Percentiles rank a stretch among this genome's conserved stretches.
These are phyloP conservation scores for Metschnikowia matae DNA, from an alignment of 805 yeast genomes.

Conservation along the genomic window DNA sequence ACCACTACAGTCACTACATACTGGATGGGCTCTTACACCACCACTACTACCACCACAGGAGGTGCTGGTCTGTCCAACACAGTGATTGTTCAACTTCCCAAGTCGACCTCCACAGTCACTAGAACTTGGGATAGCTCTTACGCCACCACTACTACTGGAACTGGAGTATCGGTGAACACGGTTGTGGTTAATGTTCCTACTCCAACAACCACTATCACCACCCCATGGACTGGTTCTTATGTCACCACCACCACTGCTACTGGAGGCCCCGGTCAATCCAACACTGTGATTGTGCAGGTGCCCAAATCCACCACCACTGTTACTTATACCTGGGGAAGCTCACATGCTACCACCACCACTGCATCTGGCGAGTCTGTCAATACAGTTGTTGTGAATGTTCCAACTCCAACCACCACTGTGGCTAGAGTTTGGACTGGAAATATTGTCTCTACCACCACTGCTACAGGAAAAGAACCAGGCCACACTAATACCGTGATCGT, in stretches of 20 bases:
- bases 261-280: conserved; percentile 9
- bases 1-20: conserved; percentile 8
- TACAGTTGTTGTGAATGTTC: conserved; percentile 8
- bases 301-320: no score
- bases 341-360: no score
- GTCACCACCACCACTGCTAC: conserved; percentile 4
- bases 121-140: conserved; percentile 9
- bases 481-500: no score
- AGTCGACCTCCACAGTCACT: conserved; percentile 8
- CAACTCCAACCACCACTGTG: not conserved
- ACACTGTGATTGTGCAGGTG: conserved; percentile 6
- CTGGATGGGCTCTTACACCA: conserved; percentile 9
- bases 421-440: no score
- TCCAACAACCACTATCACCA: conserved; percentile 6
- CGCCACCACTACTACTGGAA: conserved; percentile 4
- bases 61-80: conserved; percentile 10
- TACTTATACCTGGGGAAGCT: no score
- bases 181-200: conserved; percentile 11
- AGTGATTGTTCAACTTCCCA: conserved; percentile 12
- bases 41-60: conserved; percentile 16
- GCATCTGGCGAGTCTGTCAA: no score
- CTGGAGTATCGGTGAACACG: conserved; percentile 5
- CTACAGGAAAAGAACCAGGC: no score
- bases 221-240: conserved; percentile 8
- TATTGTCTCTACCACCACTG: no score